Percentiles rank a stretch among this genome's conserved stretches.
Evolutionary conservation across 2,329 filamentous ascomycete genomes (phyloP).

Genomic region (Juglanconis juglandina): DNA sequence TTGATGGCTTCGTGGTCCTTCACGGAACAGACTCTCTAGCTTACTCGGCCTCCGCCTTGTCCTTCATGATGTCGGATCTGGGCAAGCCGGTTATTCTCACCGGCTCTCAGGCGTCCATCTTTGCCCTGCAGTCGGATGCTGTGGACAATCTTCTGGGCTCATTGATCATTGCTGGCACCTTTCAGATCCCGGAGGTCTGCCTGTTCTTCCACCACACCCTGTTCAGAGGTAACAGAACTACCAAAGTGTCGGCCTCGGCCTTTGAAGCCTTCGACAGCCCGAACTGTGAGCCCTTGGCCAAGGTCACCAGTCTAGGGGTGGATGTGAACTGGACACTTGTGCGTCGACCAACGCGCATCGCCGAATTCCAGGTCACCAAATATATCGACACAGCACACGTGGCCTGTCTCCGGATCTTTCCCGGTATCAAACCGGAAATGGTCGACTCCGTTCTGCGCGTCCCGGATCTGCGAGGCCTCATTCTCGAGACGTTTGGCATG

Average conservation of each 20-base stretch:
- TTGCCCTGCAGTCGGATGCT: conserved; percentile 85
- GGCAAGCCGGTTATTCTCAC: conserved; percentile 90
- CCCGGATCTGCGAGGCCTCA: conserved; percentile 73
- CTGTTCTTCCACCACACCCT: conserved; percentile 91
- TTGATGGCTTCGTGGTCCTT: conserved; percentile 86
- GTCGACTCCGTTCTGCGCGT: conserved; percentile 77
- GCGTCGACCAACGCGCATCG: conserved; percentile 68
- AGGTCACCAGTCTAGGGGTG: conserved; percentile 75
- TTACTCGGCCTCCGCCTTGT: conserved; percentile 85
- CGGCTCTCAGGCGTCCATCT: conserved; percentile 79
- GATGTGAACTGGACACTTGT: conserved; percentile 79
- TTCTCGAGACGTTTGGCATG: conserved; percentile 86
- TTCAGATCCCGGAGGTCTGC: conserved; percentile 88
- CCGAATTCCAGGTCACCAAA: conserved; percentile 70
- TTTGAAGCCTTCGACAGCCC: conserved; percentile 87
- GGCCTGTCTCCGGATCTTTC: conserved; percentile 84
- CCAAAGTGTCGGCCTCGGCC: conserved; percentile 81
- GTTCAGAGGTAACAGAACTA: conserved; percentile 82
- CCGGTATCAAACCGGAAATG: conserved; percentile 91
- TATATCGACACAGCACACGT: conserved; percentile 84
- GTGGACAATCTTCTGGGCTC: conserved; percentile 87
- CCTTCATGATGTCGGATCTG: conserved; percentile 88
- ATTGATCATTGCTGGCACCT: conserved; percentile 85
- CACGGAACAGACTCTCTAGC: conserved; percentile 88
- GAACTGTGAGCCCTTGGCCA: conserved; percentile 79